These are phyloP conservation scores for rapeseed (Brassica napus) DNA, from an alignment of 345 rosid species.

Conservation along the genomic window DNA sequence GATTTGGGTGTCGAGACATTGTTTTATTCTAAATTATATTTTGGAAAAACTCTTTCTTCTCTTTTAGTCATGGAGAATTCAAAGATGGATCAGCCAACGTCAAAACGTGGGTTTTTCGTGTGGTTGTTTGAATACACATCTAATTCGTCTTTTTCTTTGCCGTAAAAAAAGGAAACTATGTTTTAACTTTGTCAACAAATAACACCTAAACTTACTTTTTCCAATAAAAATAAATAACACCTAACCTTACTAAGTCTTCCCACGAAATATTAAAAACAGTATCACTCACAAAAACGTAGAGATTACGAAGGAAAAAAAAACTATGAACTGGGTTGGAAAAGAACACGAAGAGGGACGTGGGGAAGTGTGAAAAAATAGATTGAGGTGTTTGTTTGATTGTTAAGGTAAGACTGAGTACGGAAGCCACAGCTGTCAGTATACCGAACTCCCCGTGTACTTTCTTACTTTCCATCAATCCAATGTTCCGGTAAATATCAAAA, in stretches of 20 bases:
- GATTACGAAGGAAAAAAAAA: background rate
- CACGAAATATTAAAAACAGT: background rate
- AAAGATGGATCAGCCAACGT: constrained; percentile 5
- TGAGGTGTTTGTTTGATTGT: constrained; percentile 4
- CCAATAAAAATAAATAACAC: background rate
- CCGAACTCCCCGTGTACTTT: background rate
- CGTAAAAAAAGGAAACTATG: background rate
- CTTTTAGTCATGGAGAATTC: background rate
- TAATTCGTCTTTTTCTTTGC: background rate
- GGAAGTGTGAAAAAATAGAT: constrained; percentile 17
- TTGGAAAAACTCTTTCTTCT: too few relatives aligned
- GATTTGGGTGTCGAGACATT: too few relatives aligned
- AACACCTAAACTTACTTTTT: constrained; percentile 2
- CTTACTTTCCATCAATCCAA: background rate
- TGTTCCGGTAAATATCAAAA: background rate
- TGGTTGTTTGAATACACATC: background rate
- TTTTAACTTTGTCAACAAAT: constrained; percentile 13
- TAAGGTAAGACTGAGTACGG: constrained; percentile 31
- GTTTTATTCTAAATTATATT: too few relatives aligned
- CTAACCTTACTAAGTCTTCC: background rate
- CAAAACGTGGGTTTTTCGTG: constrained; percentile 7
- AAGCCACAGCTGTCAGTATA: constrained; percentile 21
- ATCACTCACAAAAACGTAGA: background rate
- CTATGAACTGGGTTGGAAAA: background rate
- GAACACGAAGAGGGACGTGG: background rate